Base-by-base conservation (phyloP, 2,329 filamentous ascomycete species). In the Thelonectria olida region DNA sequence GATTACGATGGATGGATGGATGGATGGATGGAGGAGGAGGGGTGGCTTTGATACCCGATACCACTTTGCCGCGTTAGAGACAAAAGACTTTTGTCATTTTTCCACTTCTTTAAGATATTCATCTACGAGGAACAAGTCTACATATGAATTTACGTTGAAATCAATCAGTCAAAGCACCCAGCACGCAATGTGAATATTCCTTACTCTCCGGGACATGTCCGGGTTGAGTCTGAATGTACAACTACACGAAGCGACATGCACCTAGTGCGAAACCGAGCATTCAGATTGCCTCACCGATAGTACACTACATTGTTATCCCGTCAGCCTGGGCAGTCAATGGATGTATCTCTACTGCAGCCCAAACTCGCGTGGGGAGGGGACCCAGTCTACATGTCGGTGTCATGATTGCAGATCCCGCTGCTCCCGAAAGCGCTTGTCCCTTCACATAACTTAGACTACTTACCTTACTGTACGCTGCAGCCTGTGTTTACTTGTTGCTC, bases 41-140 rank as follows among this genome's bases (percentile, higher is more conserved):
- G 45, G 23, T 45, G 49, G 58, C 45, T 56, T 62, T 61, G 64
- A 67, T 67, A 67, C 64, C 64, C 59, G 58, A 67, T 63, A 61
- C 59, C 39, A 58, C 54, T 51, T 56, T 61, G 41, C 36, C 36
- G 55, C 55, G 55, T 50, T 62, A 54, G 57, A 59, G 28, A 55
- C 22, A 27, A 41, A n/a, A 39, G 38, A 20, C n/a, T 13, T 25
- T 25, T 22, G 17, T 20, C 39, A 39, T 42, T 5, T 42, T 22
- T 42, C 20, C 17, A 9, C 20, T 42, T 15, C 17, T 45, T 27
- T n/a, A n/a, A n/a, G n/a, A n/a, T n/a, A n/a, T n/a, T n/a, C n/a
- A n/a, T n/a, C n/a, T n/a, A n/a, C n/a, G n/a, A n/a, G n/a, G n/a
- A n/a, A n/a, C n/a, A n/a, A n/a, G n/a, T n/a, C n/a, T n/a, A n/a